Percentiles rank a stretch among this genome's conserved stretches.
Evolutionary conservation across 495 filamentous ascomycete species (phyloP).

Genomic region (Penicillium roqueforti): DNA sequence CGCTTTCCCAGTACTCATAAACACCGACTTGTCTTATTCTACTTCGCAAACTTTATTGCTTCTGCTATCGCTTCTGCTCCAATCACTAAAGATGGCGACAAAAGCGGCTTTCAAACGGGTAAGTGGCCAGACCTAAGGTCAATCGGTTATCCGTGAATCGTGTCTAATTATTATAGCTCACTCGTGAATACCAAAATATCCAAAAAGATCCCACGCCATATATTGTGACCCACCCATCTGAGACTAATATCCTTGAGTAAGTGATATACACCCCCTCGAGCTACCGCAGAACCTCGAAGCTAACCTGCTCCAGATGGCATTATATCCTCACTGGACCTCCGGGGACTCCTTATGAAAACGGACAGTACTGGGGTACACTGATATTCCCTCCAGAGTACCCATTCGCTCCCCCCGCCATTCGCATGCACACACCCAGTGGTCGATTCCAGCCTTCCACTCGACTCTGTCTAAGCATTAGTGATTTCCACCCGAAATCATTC

Average conservation of each 20-base stretch:
- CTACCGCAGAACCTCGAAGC: background rate
- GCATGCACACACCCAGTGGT: conserved; percentile 96
- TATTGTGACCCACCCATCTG: conserved; percentile 90
- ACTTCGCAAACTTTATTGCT: background rate
- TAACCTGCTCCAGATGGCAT: conserved; percentile 69
- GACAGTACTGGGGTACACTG: conserved; percentile 97
- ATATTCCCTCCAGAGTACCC: conserved; percentile 96
- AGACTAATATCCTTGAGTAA: conserved; percentile 90
- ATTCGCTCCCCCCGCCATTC: conserved; percentile 93
- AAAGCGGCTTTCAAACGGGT: conserved; percentile 81
- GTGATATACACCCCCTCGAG: conserved; percentile 16
- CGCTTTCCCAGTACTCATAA: background rate
- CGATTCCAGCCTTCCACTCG: conserved; percentile 90
- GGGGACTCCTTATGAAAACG: conserved; percentile 86
- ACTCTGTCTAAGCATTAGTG: conserved; percentile 89
- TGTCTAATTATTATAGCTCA: conserved; percentile 55
- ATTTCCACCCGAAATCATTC: conserved; percentile 97
- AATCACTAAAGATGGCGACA: conserved; percentile 61
- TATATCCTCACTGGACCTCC: conserved; percentile 97
- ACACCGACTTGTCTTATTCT: background rate
- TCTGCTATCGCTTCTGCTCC: conserved; percentile 1
- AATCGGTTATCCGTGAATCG: background rate
- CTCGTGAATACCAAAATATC: conserved; percentile 90
- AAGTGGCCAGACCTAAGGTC: conserved; percentile 30
- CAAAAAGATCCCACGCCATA: conserved; percentile 88